These are phyloP conservation scores for Claviceps fusiformis DNA, from an alignment of 2,329 filamentous ascomycete species.

Conservation along the genomic window DNA sequence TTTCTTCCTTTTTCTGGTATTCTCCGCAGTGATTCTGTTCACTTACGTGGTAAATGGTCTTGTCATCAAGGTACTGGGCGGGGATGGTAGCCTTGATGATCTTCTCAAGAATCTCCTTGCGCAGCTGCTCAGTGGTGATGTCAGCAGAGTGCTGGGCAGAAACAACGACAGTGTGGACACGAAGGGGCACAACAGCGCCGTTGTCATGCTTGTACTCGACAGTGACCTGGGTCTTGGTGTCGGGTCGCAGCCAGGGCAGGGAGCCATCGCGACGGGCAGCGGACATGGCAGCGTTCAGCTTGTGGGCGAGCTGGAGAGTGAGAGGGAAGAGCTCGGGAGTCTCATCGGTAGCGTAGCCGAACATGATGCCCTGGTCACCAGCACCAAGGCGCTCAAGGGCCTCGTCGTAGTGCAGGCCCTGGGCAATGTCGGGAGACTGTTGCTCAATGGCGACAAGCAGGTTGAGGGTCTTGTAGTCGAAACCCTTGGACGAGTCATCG, in stretches of 20 bases:
- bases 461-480: constrained; percentile 99
- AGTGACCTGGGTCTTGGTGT: constrained; percentile 99
- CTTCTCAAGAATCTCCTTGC: constrained; percentile 93
- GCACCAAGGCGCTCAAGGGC: constrained; percentile 95
- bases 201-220: constrained; percentile 96
- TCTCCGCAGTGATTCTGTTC: background rate
- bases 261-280: constrained; percentile 74
- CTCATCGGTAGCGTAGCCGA: constrained; percentile 98
- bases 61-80: constrained; percentile 77
- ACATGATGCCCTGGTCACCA: constrained; percentile 99
- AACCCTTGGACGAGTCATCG: constrained; percentile 92
- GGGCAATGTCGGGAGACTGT: constrained; percentile 96
- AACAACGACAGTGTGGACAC: constrained; percentile 94
- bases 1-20: background rate
- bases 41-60: constrained; percentile 87
- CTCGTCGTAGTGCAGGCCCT: constrained; percentile 97
- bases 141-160: constrained; percentile 85
- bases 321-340: constrained; percentile 93
- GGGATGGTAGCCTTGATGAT: constrained; percentile 94
- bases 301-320: constrained; percentile 87
- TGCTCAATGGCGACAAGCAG: constrained; percentile 97
- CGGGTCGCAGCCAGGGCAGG: constrained; percentile 88
- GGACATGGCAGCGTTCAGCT: constrained; percentile 92
- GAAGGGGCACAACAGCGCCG: constrained; percentile 80
- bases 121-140: constrained; percentile 81